phyloP scores from a whole-genome alignment of 2,329 filamentous ascomycete genomes.

The Fonsecaea monophora region DNA sequence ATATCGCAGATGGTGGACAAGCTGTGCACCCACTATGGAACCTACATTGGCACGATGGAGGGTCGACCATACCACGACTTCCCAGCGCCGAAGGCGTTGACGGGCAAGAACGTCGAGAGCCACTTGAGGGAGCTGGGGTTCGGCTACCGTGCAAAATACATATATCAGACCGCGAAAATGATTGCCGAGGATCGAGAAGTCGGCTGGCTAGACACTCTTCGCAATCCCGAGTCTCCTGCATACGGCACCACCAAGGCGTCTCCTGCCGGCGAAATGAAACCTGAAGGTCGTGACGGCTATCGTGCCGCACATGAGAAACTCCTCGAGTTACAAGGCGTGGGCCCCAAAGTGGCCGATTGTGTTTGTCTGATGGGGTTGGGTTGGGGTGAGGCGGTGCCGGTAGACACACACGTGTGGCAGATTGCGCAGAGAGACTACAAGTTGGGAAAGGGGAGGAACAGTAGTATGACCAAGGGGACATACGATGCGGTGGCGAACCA shows the following conservation, averaged over 20 bases:
- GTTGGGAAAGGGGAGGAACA: slow-evolving; percentile 81
- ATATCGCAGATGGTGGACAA: slow-evolving; percentile 98
- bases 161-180: slow-evolving; percentile 81
- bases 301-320: slow-evolving; percentile 80
- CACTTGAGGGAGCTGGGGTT: slow-evolving; percentile 85
- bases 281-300: slow-evolving; percentile 69
- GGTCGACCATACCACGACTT: slow-evolving; percentile 84
- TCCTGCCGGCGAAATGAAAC: slow-evolving; percentile 56
- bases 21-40: slow-evolving; percentile 84
- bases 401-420: slow-evolving; percentile 99
- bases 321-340: slow-evolving; percentile 81
- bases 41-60: slow-evolving; percentile 73
- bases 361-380: slow-evolving; percentile 95
- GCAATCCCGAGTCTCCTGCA: slow-evolving; percentile 75
- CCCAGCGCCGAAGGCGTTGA: slow-evolving; percentile 76
- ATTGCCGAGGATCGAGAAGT: slow-evolving; percentile 70
- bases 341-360: slow-evolving; percentile 96
- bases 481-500: slow-evolving; percentile 91
- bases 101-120: slow-evolving; percentile 74
- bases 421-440: slow-evolving; percentile 96
- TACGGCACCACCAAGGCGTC: slow-evolving; percentile 56
- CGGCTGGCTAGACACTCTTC: slow-evolving; percentile 77
- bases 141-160: slow-evolving; percentile 92
- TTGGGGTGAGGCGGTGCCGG: slow-evolving; percentile 93
- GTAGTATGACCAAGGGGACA: slow-evolving; percentile 83